Evolutionary conservation across 495 filamentous ascomycete species (phyloP), one percentile per base, ranked within the genome.

Genomic region (Penicillium taxi): DNA sequence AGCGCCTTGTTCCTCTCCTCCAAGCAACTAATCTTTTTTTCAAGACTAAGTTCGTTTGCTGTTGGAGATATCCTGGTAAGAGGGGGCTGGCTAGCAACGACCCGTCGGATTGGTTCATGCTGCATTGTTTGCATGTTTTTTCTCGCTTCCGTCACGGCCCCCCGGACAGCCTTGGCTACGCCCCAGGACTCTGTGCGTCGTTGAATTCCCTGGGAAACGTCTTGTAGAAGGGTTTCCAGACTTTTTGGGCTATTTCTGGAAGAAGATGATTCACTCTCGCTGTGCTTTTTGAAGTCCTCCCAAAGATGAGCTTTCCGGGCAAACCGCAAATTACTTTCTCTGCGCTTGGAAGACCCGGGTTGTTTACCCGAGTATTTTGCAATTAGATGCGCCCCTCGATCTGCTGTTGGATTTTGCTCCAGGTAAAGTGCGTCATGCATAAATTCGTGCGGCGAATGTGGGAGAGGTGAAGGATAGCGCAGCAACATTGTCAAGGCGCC

Each of bases 381-480:
- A 34, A 96, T 86, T 24, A 98, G 67, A 26, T 79, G 71, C 22
- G 68, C 66, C 12, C 86, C 88, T 37, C 86, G 80, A 20, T 79
- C 69, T 9, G 75, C 56, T 21, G 77, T 76, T n/a, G 84, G 73
- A 48, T 95, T 85, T 22, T 81, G 70, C 32, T 79, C 73, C 12
- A 98, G 67, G 50, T 86, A 93, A 6, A 94, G 56, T n/a, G 86
- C 91, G 61, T 98, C 91, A 27, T 82, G 70, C 15, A 94, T 80
- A 44, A 96, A 86, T 2, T 78, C 85, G 45, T 80, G 70, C 11
- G 91, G 80, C 1, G 74, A 67, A 47, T 81, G 62, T 11, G 77
- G 76, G 5, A 70, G 52, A 11, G 66, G 62, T 2, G 83, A 81
- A 4, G 75, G 70, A 50, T 96, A 96, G 40, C 83, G 84, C 1